phyloP scores from a whole-genome alignment of 306 rosid genomes.

The Hippophae rhamnoides region DNA sequence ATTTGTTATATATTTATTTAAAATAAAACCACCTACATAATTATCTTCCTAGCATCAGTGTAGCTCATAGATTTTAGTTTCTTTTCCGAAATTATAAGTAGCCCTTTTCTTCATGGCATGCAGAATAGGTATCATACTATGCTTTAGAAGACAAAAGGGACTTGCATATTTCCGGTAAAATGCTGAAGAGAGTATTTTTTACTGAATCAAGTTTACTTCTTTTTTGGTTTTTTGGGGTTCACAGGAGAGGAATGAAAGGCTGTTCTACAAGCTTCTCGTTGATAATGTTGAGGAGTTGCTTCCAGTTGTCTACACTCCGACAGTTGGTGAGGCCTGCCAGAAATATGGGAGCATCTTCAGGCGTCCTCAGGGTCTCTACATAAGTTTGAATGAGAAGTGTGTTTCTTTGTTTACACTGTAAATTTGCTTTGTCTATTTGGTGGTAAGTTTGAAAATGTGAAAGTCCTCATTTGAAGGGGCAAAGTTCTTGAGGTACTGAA shows the following conservation, averaged over 20 bases:
- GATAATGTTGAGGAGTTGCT: slow-evolving; percentile 86
- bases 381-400: slow-evolving; percentile 91
- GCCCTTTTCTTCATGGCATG: background rate
- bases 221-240: slow-evolving; percentile 12
- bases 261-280: slow-evolving; percentile 74
- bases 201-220: slow-evolving; percentile 1
- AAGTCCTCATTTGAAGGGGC: slow-evolving; percentile 45
- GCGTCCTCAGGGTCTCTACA: slow-evolving; percentile 98
- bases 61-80: too few species aligned
- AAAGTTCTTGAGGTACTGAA: slow-evolving; percentile 85
- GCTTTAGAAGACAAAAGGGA: background rate
- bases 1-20: too few species aligned
- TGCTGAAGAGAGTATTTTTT: background rate
- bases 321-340: slow-evolving; percentile 95
- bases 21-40: too few species aligned
- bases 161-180: background rate
- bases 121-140: background rate
- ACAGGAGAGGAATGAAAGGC: slow-evolving; percentile 91
- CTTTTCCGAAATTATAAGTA: too few species aligned
- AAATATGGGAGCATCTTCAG: slow-evolving; percentile 89
- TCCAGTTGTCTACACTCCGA: slow-evolving; percentile 84
- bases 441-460: slow-evolving; percentile 4
- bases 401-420: background rate
- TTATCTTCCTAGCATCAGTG: too few species aligned
- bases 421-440: slow-evolving; percentile 6